Evolutionary conservation across 2,329 filamentous ascomycete genomes (phyloP), one percentile per base, ranked within the genome.

Genomic region (Myriosclerotinia duriaeana): DNA sequence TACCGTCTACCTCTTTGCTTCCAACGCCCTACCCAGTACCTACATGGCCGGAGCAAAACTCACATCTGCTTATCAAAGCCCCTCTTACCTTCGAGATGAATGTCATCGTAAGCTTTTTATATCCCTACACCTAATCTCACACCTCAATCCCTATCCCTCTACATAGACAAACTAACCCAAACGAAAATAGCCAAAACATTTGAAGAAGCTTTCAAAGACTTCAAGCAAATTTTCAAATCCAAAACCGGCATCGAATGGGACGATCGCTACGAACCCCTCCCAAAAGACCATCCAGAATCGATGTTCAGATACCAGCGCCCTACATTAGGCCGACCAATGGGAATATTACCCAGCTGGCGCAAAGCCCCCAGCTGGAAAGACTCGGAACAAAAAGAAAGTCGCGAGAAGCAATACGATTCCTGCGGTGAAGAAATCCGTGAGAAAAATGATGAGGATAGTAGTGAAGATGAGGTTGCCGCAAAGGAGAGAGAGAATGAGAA

Each of bases 1-100:
- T 52, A 78, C 80, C 0, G 76, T 91, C 2, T 84, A 81, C 67
- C 80, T 93, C 61, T 91, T 87, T 78, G 86, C 92, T 76, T 89
- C 87, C 6, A 81, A 85, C 68, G 78, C 82, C 14, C 77, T 78
- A 17, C 88, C 88, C 0, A 80, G 79, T 67, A 82, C 84, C 0
- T 93, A 91, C 78, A 84, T 82, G 70, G 84, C 86, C 55, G 84
- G 84, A 9, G 82, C 81, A 56, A 85, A 84, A 64, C 79, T 79
- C 66, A 77, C 72, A 40, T 75, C 77, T 2, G 66, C 70, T 3
- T 77, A 77, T 0, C 74, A 69, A 14, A 74, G 74, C 0, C 71
- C 71, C 12, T 69, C 76, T 1, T 73, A 79, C 14, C 73, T 77
- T 14, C 71, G 80, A 3, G 78, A 78, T 46, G 71, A 80, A 20